Conservation (phyloP, 2,329 filamentous ascomycete species). For the Escovopsis sp. region DNA sequence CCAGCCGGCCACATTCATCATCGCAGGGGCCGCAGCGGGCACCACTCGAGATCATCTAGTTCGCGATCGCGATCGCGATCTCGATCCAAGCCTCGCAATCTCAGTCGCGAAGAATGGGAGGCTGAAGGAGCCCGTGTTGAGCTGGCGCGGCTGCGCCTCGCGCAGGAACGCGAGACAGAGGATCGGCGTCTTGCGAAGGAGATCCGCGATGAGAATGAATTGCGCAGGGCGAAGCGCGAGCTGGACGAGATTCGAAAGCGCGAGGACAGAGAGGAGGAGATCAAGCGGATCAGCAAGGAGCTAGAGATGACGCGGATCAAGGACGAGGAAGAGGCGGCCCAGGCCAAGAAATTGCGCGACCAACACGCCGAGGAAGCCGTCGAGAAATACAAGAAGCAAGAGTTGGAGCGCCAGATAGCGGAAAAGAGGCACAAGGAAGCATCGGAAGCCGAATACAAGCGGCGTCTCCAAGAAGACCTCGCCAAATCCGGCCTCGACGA, state of each 20-base stretch:
- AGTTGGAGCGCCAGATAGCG: conserved; percentile 29
- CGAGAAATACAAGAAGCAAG: conserved; percentile 32
- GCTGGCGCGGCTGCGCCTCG: conserved; percentile 30
- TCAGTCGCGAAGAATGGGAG: conserved; percentile 29
- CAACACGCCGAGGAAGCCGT: conserved; percentile 18
- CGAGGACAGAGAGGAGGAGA: conserved; percentile 31
- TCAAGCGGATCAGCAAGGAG: conserved; percentile 36
- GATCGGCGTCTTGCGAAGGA: conserved; percentile 23
- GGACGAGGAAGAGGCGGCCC: conserved; percentile 23
- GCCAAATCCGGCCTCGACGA: conserved; percentile 43
- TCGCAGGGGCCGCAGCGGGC: conserved; percentile 10
- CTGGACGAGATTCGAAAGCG: conserved; percentile 30
- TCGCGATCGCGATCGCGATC: conserved; percentile 22
- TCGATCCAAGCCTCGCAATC: conserved; percentile 19
- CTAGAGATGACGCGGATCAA: conserved; percentile 33
- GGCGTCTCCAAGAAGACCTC: conserved; percentile 41
- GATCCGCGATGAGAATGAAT: conserved; percentile 31
- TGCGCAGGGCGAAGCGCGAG: conserved; percentile 32
- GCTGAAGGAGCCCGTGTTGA: conserved; percentile 24
- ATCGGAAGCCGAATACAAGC: conserved; percentile 38
- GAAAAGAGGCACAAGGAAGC: conserved; percentile 33
- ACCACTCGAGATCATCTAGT: conserved; percentile 15
- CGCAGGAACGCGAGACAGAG: conserved; percentile 22
- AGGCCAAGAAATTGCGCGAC: conserved; percentile 14
- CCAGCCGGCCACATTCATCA: conserved; percentile 12